Evolutionary conservation across 768 basidiomycete species (phyloP).

Genomic region (Mycena sanguinolenta): DNA sequence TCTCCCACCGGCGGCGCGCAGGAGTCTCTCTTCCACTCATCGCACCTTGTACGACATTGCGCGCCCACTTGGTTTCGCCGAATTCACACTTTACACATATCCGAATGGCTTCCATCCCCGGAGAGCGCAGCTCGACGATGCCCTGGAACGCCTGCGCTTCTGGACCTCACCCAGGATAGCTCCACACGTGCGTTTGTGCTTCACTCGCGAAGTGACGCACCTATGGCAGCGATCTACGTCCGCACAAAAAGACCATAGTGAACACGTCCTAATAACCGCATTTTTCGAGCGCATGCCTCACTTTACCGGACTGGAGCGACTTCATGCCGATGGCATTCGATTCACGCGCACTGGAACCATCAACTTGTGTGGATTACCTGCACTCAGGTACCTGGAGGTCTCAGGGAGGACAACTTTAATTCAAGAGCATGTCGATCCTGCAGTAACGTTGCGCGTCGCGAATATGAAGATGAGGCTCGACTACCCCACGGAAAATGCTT

Average conservation of each 20-base stretch:
- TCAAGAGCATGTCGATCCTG: not conserved
- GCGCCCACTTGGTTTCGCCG: constrained; percentile 1
- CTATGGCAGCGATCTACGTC: too few species aligned
- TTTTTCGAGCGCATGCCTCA: constrained; percentile 5
- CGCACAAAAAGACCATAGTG: too few species aligned
- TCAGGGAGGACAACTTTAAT: not conserved
- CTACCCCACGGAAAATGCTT: not conserved
- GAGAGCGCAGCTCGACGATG: not conserved
- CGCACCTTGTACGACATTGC: too few species aligned
- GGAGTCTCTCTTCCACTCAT: too few species aligned
- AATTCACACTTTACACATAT: not conserved
- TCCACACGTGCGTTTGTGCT: not conserved
- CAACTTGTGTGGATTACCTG: not conserved
- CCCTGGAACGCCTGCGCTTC: too few species aligned
- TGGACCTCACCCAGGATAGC: too few species aligned
- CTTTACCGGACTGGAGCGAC: not conserved
- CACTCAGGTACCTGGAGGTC: not conserved
- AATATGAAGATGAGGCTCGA: not conserved
- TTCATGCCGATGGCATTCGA: not conserved
- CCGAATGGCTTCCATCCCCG: not conserved
- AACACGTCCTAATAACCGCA: not conserved
- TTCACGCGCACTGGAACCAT: not conserved
- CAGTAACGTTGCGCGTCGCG: not conserved
- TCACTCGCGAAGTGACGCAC: not conserved
- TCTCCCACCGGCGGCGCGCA: too few species aligned